These are phyloP conservation scores for Fomitopsis betulina DNA, from an alignment of 1,284 basidiomycete species.

Conservation along the genomic window DNA sequence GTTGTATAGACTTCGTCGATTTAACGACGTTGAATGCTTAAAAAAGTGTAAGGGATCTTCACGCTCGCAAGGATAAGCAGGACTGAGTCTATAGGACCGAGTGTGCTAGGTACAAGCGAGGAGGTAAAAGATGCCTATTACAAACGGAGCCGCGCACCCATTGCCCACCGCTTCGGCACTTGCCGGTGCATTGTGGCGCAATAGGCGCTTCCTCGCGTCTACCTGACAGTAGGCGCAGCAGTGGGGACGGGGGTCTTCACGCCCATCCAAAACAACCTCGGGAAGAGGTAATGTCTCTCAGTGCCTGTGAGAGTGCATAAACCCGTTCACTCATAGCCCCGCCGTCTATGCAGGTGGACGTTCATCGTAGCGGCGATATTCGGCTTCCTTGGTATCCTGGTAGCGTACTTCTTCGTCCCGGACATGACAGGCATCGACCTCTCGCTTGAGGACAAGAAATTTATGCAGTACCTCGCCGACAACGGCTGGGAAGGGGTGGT, in stretches of 20 bases:
- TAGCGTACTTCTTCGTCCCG: slow-evolving; percentile 67
- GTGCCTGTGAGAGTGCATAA: too few species aligned
- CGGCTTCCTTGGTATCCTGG: slow-evolving; percentile 54
- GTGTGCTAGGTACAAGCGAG: too few species aligned
- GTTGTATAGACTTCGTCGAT: too few species aligned
- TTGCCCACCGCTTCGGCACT: too few species aligned
- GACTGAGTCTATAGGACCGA: too few species aligned
- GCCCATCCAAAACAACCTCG: slow-evolving; percentile 66
- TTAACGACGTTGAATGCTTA: too few species aligned
- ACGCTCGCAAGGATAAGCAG: too few species aligned
- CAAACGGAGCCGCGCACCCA: too few species aligned
- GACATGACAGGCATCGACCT: slow-evolving; percentile 61
- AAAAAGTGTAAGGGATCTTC: too few species aligned
- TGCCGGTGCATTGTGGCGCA: too few species aligned
- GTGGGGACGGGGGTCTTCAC: slow-evolving; percentile 76
- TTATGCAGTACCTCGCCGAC: slow-evolving; percentile 5
- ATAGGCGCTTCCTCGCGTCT: too few species aligned
- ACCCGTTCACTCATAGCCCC: background rate
- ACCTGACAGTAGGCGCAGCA: slow-evolving; percentile 47
- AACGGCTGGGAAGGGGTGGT: slow-evolving; percentile 28
- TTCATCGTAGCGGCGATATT: slow-evolving; percentile 57
- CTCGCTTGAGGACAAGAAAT: background rate
- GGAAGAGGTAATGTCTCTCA: slow-evolving; percentile 43
- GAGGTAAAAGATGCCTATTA: too few species aligned
- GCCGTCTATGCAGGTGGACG: slow-evolving; percentile 43